Conservation (phyloP, 192 early-diverging fungal genomes). For the Backusella psychrophila region DNA sequence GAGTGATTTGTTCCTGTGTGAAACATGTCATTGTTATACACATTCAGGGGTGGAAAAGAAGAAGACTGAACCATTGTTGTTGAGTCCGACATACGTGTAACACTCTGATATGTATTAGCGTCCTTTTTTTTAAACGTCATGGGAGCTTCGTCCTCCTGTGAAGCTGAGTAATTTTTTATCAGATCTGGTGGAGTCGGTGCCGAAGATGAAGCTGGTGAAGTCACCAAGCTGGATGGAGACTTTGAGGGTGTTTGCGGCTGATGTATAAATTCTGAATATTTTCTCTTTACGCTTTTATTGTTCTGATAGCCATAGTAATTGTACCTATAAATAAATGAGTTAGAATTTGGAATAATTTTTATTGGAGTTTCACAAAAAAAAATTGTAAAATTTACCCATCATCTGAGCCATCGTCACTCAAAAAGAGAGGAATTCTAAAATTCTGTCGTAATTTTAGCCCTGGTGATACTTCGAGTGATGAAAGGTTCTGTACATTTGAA, state of each 20-base stretch:
- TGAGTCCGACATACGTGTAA: neutral
- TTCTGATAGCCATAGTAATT: neutral
- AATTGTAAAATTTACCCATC: neutral
- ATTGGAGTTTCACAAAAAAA: neutral
- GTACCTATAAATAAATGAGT: neutral
- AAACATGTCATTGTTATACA: neutral
- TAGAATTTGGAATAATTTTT: neutral
- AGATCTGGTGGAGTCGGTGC: neutral
- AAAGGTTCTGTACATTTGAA: constrained; percentile 42
- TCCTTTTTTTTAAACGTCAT: neutral
- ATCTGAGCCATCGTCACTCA: constrained; percentile 13
- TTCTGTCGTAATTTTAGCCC: constrained; percentile 54
- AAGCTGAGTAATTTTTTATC: constrained; percentile 2
- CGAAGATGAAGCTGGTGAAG: neutral
- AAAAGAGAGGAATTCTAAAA: constrained; percentile 47
- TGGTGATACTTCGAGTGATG: constrained; percentile 51
- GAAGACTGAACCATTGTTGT: neutral
- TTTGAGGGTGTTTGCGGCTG: neutral
- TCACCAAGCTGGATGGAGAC: neutral
- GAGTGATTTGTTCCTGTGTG: neutral
- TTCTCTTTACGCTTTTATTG: constrained; percentile 3
- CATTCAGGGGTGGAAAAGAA: neutral
- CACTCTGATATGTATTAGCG: neutral
- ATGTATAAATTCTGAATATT: constrained; percentile 7
- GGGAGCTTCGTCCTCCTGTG: neutral